Percentiles rank a stretch among this genome's conserved stretches.
Conservation (phyloP, 257 asterid genomes). For the Solanum tarijense region DNA sequence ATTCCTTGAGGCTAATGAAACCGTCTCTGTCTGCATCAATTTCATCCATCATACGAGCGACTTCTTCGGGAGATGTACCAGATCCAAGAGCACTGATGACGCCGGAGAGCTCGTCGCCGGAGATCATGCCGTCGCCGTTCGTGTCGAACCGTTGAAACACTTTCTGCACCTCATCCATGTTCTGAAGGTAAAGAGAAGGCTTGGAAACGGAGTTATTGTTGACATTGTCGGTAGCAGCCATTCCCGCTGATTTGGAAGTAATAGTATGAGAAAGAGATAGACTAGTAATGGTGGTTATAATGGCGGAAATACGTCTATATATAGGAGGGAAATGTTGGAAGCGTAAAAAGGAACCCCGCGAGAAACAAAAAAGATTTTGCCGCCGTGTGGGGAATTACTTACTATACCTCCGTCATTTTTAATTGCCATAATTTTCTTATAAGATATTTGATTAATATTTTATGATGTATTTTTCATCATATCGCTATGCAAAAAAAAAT, state of each 20-base stretch:
- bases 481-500: too few relatives aligned
- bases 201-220: conserved; percentile 5
- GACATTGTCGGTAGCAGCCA: conserved; percentile 19
- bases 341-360: background rate
- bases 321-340: background rate
- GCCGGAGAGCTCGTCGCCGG: conserved; percentile 56
- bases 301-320: background rate
- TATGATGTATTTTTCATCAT: too few relatives aligned
- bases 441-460: too few relatives aligned
- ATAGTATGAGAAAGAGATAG: background rate
- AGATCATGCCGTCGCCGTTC: conserved; percentile 80
- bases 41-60: conserved; percentile 48
- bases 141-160: conserved; percentile 77
- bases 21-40: conserved; percentile 89
- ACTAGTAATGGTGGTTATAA: background rate
- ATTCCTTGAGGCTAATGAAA: conserved; percentile 54
- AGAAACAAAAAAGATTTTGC: background rate
- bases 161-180: conserved; percentile 33
- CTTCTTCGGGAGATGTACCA: conserved; percentile 38
- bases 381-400: background rate
- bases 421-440: too few relatives aligned
- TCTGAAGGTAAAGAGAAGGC: conserved; percentile 34
- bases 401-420: too few relatives aligned
- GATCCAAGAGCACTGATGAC: conserved; percentile 67
- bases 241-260: background rate